Base-by-base conservation (phyloP, 331 rosid genomes). In the Rosa hybrid region DNA sequence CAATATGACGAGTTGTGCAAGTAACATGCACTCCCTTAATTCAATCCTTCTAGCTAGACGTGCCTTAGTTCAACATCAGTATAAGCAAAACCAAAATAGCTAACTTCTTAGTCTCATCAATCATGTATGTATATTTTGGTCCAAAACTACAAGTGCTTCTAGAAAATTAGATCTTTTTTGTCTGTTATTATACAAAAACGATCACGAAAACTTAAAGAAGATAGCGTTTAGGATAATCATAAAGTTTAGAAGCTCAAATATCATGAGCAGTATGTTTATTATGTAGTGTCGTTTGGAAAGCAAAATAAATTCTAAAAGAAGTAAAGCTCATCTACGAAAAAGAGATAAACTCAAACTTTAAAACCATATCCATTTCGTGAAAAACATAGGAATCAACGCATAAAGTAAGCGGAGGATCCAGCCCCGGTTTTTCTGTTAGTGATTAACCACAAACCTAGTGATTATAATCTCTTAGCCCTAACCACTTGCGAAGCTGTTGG, bases 1-100 rank as follows among this genome's bases (percentile, higher is more conserved):
- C 69, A 8, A 17, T 68, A 68, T 39, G 27, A 68, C 9, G 72
- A 68, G 25, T 68, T 38, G 71, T 39, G 72, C 49, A 72, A 72
- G 25, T 30, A 30, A 72, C 59, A 38, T 72, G 46, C 18, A 17
- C 17, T 46, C 42, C n/a, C 46, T n/a, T 18, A 63, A 27, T 65
- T 34, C 70, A 65, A 65, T 65, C 21, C 21, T 14, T 16, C 70
- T 14, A 4, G 8, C 41, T 62, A 25, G 42, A 45, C 70, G 34
- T 65, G 70, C 21, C 70, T 65, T 5, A 2, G 12, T 30, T 65
- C 70, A 14, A 25, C 68, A 12, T 64, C 70, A 63, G 44, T 63
- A 16, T 27, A 65, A 30, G 70, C 70, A 30, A 34, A 65, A 65
- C 45, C 45, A 34, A 30, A 65, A 16, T 30, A 14, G 45, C n/a